phyloP scores from a whole-genome alignment of 352 stramenopile species.

The Globisporangium middletonii region DNA sequence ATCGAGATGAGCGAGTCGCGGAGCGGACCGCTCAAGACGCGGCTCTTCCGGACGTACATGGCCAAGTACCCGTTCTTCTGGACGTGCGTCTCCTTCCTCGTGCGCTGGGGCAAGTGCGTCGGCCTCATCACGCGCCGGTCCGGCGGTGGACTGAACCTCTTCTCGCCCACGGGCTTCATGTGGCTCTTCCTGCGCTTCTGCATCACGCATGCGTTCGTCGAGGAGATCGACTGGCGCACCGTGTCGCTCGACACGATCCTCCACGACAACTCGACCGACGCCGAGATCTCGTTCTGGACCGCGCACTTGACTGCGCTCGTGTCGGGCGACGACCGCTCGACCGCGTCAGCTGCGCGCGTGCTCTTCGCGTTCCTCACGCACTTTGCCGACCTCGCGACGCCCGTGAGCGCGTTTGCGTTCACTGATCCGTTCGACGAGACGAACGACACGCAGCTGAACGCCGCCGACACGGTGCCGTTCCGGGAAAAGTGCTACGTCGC shows the following conservation, averaged over 20 bases:
- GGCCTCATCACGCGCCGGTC: slow-evolving; percentile 55
- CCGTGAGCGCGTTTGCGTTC: slow-evolving; percentile 40
- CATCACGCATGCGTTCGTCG: slow-evolving; percentile 36
- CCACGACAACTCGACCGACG: slow-evolving; percentile 39
- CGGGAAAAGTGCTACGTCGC: slow-evolving; percentile 60
- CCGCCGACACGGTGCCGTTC: slow-evolving; percentile 36
- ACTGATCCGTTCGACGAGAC: slow-evolving; percentile 46
- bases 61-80: slow-evolving; percentile 64
- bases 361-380: slow-evolving; percentile 51
- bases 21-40: slow-evolving; percentile 66
- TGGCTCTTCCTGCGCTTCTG: slow-evolving; percentile 76
- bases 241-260: slow-evolving; percentile 32
- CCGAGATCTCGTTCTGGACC: slow-evolving; percentile 64
- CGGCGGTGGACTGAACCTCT: slow-evolving; percentile 42
- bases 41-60: slow-evolving; percentile 67
- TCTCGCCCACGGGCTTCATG: slow-evolving; percentile 61
- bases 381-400: slow-evolving; percentile 52
- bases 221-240: slow-evolving; percentile 24
- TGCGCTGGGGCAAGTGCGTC: slow-evolving; percentile 68
- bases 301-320: slow-evolving; percentile 33
- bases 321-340: slow-evolving; percentile 18
- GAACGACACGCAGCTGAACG: slow-evolving; percentile 60
- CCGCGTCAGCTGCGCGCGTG: slow-evolving; percentile 34
- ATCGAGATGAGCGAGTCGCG: slow-evolving; percentile 53
- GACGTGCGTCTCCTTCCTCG: slow-evolving; percentile 63